Base-by-base conservation (phyloP, 2,329 filamentous ascomycete genomes). In the Chaetomiaceae sp. region DNA sequence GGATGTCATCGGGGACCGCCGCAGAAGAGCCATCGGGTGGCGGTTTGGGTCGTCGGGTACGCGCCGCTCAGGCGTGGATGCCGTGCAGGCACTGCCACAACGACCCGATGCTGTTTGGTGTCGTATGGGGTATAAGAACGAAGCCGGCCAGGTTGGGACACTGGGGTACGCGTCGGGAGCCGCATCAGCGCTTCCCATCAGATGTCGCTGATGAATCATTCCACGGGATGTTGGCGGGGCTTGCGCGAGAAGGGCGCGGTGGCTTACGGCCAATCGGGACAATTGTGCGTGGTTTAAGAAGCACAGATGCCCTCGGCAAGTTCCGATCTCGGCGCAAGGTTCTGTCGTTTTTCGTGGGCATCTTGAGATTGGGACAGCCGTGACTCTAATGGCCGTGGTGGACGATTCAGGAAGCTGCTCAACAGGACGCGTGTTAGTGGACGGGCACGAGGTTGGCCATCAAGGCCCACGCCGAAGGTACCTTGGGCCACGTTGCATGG, bases 351-450 rank as follows among this genome's bases (percentile, higher is more conserved):
- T 37, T 37, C 45, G 47, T 34, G 37, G 47, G 17, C 51, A 46
- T 42, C n/a, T n/a, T n/a, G n/a, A n/a, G n/a, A n/a, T 43, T 27
- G 42, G 19, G 29, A 22, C 44, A 31, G 9, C 9, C 27, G 5
- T 31, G 27, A 15, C 33, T 17, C n/a, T 38, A 34, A 8, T 55
- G 42, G 54, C 54, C 49, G 47, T 38, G 15, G 38, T 57, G 36
- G 59, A 59, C 60, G 48, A 55, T 61, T 61, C 53, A 43, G 61
- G 61, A 61, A 63, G 61, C 59, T 63, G 56, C 29, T 56, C 55
- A 23, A 20, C 31, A 23, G 45, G 51, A 42, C 56, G 55, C 48
- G 47, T 54, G 47, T 53, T 53, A 39, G 48, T 54, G 54, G 52
- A 23, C 54, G 48, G 55, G 48, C 49, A 56, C 54, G 42, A 59